Base-by-base conservation (phyloP, 192 early-diverging fungal species). In the Lobosporangium transversale region DNA sequence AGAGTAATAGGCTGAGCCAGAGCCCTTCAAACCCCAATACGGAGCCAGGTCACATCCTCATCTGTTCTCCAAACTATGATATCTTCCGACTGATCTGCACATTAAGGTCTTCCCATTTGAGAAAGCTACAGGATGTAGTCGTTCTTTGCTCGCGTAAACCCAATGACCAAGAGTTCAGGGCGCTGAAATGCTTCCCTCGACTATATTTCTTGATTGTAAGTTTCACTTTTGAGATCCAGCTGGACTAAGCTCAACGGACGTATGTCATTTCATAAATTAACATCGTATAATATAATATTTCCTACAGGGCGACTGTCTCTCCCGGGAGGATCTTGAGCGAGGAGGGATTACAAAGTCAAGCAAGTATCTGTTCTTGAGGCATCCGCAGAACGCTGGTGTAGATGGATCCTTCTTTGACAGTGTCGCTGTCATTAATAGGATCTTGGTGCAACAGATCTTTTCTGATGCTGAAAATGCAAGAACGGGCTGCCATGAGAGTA, bases 151-250 rank as follows among this genome's bases (percentile, higher is more conserved):
- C 65, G 12, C 52, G 65, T 6, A 63, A 68, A 21, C 82, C 82
- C 12, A 75, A 52, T 9, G 15, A 37, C 0, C 79, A 75, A 32
- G 83, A 79, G 3, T 84, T 80, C 68, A 76, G 79, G 18, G 30
- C 65, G 20, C 56, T 86, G 20, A 82, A 74, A 36, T 61, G 62
- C 26, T 83, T 86, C 30, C 84, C 84, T 29, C 71, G 70, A 3
- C 66, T 86, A 12, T 82, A 74, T 40, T 86, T 83, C 37, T 68
- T 85, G 66, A 70, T 81, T 24, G 82, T 83, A 83, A 56, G 78
- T 68, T 14, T 5, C 44, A 23, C n/a, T n/a, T n/a, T n/a, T n/a
- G n/a, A n/a, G n/a, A n/a, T n/a, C n/a, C n/a, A n/a, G n/a, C n/a
- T n/a, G n/a, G n/a, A n/a, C n/a, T n/a, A n/a, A n/a, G n/a, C n/a